Conservation (phyloP, 169 alveolate genomes). For the Toxoplasma gondii region DNA sequence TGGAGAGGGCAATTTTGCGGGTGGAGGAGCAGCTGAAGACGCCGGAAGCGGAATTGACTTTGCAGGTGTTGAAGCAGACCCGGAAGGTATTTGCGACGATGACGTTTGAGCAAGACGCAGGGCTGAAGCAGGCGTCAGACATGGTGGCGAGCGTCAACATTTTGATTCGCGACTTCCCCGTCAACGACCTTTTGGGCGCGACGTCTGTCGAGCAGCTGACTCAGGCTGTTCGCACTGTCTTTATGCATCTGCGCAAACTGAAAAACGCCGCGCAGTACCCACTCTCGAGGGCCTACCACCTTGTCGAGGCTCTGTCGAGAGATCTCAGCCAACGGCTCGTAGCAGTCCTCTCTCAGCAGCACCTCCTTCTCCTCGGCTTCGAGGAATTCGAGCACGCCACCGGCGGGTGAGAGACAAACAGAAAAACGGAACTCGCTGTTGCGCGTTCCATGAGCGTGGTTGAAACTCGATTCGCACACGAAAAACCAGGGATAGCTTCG, state of each 20-base stretch:
- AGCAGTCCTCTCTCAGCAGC: constrained; percentile 74
- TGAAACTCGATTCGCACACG: too few species aligned
- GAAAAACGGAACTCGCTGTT: background rate
- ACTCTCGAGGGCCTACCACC: constrained; percentile 85
- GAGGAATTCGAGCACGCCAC: constrained; percentile 60
- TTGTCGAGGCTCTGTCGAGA: constrained; percentile 93
- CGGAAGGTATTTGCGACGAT: constrained; percentile 90
- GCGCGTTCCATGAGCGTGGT: constrained; percentile 51
- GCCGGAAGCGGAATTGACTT: constrained; percentile 89
- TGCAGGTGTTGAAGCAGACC: constrained; percentile 89
- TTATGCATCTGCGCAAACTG: constrained; percentile 90
- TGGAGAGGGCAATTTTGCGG: constrained; percentile 70
- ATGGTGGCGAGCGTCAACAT: constrained; percentile 89
- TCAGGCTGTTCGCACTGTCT: constrained; percentile 90
- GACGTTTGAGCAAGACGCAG: constrained; percentile 94
- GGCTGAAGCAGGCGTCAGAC: constrained; percentile 90
- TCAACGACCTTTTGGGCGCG: constrained; percentile 92
- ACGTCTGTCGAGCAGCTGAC: constrained; percentile 86
- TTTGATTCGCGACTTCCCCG: constrained; percentile 96
- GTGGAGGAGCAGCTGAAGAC: constrained; percentile 70
- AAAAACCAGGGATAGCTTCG: too few species aligned
- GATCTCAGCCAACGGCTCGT: constrained; percentile 87
- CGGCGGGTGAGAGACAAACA: constrained; percentile 7
- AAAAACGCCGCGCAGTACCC: constrained; percentile 90
- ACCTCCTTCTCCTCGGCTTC: constrained; percentile 28